These are phyloP conservation scores for Microthyrium microscopicum DNA, from an alignment of 2,329 filamentous ascomycete genomes.

Conservation along the genomic window DNA sequence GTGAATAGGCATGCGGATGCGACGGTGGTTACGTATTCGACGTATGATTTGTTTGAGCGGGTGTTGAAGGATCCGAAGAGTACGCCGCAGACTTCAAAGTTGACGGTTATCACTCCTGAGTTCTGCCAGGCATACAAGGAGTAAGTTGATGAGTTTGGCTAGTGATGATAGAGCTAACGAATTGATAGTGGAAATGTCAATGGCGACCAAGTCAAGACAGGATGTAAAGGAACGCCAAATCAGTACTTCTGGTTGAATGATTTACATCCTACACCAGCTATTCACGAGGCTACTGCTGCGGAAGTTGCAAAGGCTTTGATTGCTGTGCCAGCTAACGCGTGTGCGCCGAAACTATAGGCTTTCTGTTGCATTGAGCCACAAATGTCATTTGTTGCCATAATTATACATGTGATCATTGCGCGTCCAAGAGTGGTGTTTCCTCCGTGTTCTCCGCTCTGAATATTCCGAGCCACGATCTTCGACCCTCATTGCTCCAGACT, in stretches of 20 bases:
- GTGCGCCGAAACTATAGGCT: no score
- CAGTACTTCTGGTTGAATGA: constrained; percentile 49
- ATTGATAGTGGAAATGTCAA: neutral
- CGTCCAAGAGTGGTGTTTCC: no score
- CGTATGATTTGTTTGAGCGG: constrained; percentile 32
- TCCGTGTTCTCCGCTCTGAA: no score
- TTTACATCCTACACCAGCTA: constrained; percentile 46
- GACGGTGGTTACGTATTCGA: constrained; percentile 38
- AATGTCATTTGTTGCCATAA: no score
- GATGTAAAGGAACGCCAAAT: constrained; percentile 32
- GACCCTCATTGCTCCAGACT: no score
- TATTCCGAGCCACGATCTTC: no score
- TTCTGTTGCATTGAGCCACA: no score
- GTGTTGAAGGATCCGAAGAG: constrained; percentile 36
- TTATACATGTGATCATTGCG: no score
- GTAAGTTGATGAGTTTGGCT: neutral
- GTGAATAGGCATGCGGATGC: constrained; percentile 21
- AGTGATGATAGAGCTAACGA: neutral
- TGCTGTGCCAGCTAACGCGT: neutral
- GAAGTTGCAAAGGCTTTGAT: constrained; percentile 20
- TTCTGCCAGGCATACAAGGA: constrained; percentile 9
- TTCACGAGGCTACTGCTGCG: constrained; percentile 43
- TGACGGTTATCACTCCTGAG: constrained; percentile 40
- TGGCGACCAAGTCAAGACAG: no score
- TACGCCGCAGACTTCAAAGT: constrained; percentile 32